These are phyloP conservation scores for Termitomyces sp. DNA, from an alignment of 768 basidiomycete species.

Conservation along the genomic window DNA sequence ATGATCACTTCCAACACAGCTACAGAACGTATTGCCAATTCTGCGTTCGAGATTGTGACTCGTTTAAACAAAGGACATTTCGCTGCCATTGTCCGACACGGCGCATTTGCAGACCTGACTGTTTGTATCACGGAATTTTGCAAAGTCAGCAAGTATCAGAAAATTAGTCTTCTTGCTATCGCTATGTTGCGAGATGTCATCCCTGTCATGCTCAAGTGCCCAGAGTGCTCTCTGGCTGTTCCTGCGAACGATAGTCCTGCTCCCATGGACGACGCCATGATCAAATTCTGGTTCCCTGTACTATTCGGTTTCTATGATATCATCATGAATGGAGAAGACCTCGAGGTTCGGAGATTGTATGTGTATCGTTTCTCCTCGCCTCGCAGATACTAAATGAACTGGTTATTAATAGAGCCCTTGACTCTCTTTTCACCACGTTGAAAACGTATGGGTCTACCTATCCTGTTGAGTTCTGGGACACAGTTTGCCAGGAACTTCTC, in stretches of 20 bases:
- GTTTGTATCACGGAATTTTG: conserved; percentile 99
- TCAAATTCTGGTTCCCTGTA: conserved; percentile 95
- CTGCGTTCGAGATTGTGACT: conserved; percentile 95
- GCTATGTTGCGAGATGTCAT: conserved; percentile 94
- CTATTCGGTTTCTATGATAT: conserved; percentile 99
- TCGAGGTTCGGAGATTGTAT: conserved; percentile 94
- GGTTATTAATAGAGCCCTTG: conserved; percentile 65
- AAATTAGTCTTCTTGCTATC: conserved; percentile 93
- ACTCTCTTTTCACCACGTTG: conserved; percentile 90
- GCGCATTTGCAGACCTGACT: conserved; percentile 92
- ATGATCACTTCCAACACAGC: conserved; percentile 7
- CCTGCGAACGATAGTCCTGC: conserved; percentile 23
- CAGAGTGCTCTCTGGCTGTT: conserved; percentile 48
- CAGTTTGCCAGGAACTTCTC: conserved; percentile 90
- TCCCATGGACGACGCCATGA: conserved; percentile 77
- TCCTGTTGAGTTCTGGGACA: conserved; percentile 94
- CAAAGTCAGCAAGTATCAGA: conserved; percentile 99
- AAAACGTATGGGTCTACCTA: conserved; percentile 85
- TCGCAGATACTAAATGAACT: conserved; percentile 4
- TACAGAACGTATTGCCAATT: conserved; percentile 82
- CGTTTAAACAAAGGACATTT: conserved; percentile 90
- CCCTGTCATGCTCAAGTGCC: conserved; percentile 81
- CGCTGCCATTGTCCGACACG: conserved; percentile 83
- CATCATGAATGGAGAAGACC: conserved; percentile 98
- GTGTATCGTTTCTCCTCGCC: conserved; percentile 23